Evolutionary conservation across 2,329 filamentous ascomycete species (phyloP).

Genomic region (Monosporascus sp.): DNA sequence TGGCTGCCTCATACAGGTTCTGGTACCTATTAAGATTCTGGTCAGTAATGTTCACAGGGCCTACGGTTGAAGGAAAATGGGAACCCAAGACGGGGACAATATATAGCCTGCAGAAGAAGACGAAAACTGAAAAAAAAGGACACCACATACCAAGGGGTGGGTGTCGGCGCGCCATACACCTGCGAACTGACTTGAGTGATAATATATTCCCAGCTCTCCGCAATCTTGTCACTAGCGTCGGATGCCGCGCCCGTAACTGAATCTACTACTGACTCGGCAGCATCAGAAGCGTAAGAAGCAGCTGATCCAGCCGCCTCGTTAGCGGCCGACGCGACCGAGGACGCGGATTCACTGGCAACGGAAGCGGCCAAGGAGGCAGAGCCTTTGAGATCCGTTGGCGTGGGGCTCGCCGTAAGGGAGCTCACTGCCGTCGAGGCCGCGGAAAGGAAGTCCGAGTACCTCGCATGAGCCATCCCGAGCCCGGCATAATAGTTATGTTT

Average conservation of each 20-base stretch:
- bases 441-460: constrained; percentile 70
- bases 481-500: constrained; percentile 70
- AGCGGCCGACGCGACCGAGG: constrained; percentile 40
- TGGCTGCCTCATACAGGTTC: constrained; percentile 41
- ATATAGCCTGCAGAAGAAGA: not conserved
- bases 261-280: constrained; percentile 40
- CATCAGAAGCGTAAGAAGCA: constrained; percentile 44
- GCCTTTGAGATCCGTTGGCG: constrained; percentile 49
- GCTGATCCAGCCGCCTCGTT: constrained; percentile 41
- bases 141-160: constrained; percentile 42
- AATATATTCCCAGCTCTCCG: constrained; percentile 56
- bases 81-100: not conserved
- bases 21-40: constrained; percentile 31
- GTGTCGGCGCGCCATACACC: constrained; percentile 63
- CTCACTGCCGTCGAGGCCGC: constrained; percentile 68
- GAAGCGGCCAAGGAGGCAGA: constrained; percentile 42
- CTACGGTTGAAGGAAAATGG: too few relatives aligned
- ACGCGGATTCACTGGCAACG: constrained; percentile 41
- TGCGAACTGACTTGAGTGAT: constrained; percentile 63
- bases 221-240: constrained; percentile 34
- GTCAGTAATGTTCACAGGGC: not conserved
- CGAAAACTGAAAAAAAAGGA: not conserved
- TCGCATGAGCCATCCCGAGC: constrained; percentile 71
- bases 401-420: constrained; percentile 53
- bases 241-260: constrained; percentile 41